Evolutionary conservation across 768 basidiomycete genomes (phyloP).

Genomic region (Chalciporus piperatus): DNA sequence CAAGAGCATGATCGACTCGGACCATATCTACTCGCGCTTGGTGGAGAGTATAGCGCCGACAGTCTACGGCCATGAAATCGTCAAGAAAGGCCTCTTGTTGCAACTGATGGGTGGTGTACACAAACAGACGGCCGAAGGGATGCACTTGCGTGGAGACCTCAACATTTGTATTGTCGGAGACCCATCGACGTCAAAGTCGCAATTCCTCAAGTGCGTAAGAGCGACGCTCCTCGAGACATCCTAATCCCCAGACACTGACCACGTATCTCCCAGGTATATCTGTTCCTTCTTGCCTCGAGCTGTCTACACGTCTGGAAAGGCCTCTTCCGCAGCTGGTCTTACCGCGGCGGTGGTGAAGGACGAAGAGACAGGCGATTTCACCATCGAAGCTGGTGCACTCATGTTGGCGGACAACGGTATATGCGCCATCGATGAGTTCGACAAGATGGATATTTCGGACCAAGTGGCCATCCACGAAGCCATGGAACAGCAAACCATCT

Average conservation of each 20-base stretch:
- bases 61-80: conserved; percentile 97
- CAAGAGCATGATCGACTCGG: conserved; percentile 88
- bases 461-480: conserved; percentile 99
- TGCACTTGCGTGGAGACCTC: conserved; percentile 97
- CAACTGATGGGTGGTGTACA: conserved; percentile 99
- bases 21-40: conserved; percentile 91
- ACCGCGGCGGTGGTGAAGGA: conserved; percentile 98
- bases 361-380: conserved; percentile 98
- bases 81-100: conserved; percentile 94
- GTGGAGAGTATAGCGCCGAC: conserved; percentile 97
- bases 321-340: conserved; percentile 96
- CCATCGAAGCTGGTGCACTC: conserved; percentile 97
- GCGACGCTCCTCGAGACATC: not conserved
- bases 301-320: conserved; percentile 99
- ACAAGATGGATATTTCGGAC: conserved; percentile 99
- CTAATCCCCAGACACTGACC: not conserved
- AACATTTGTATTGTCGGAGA: conserved; percentile 99
- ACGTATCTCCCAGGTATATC: conserved; percentile 65
- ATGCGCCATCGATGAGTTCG: conserved; percentile 99
- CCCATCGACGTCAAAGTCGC: conserved; percentile 96
- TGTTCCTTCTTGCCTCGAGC: conserved; percentile 97
- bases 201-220: conserved; percentile 86
- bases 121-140: conserved; percentile 93
- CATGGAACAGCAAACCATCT: conserved; percentile 99
- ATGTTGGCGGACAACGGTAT: conserved; percentile 99